Evolutionary conservation across 768 basidiomycete species (phyloP), one percentile per base, ranked within the genome.

Genomic region (Paxillus involutus): DNA sequence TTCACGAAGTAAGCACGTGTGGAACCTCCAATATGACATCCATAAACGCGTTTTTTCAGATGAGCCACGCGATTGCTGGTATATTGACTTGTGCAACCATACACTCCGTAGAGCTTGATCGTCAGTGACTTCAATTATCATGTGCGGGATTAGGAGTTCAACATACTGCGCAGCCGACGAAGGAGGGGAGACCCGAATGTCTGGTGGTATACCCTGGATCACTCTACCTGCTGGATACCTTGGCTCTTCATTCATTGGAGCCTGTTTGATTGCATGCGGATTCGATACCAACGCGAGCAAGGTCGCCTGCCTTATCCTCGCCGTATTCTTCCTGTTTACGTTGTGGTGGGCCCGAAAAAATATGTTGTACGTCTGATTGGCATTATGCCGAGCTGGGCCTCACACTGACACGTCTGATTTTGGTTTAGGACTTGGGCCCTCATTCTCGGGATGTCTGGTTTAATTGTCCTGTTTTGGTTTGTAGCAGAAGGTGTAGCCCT

Each of bases 231-330:
- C 84, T n/a, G 92, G 93, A 53, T 91, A 92, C 67, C 82, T 93
- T 42, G 91, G 92, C 32, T 88, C 90, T 5, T 85, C 87, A 4
- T 76, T 96, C 63, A 91, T 96, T 49, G 94, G 94, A 24, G 94
- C 91, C 2, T 80, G 81, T 42, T 75, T 97, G 39, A 94, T 97
- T 54, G 82, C 91, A 12, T 92, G 90, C 57, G 93, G 91, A 12
- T 94, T 94, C 66, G 82, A 94, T 69, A 92, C 89, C 44, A 86
- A 90, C 59, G 94, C 94, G 4, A 89, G 86, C 73, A 96, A 96
- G 67, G 64, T 94, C 43, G 93, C 91, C 1, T 83, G 83, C 19
- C 69, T 96, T 19, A 84, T 86, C 9, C 77, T 96, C 47, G 94
- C 85, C 9, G 88, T 69, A n/a, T 90, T 93, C 71, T 95, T 94